Base-by-base conservation (phyloP, 2,329 filamentous ascomycete species). In the Sclerotinia borealis region DNA sequence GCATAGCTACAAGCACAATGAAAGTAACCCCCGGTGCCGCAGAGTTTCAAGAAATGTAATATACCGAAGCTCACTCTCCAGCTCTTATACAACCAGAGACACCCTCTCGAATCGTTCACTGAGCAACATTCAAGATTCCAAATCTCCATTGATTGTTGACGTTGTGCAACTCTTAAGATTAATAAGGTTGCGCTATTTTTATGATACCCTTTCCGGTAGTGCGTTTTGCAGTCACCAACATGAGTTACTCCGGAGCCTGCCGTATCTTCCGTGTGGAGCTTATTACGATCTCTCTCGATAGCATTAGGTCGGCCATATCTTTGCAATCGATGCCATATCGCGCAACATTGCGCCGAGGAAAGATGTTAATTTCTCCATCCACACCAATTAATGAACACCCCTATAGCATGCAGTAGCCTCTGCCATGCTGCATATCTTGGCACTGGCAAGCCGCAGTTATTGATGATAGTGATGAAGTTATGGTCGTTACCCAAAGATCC, bases 381-480 rank as follows among this genome's bases (percentile, higher is more conserved):
- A 56, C 27, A n/a, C 27, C 25, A 31, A 27, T 4, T 55, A 4
- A 11, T 17, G 13, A 55, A 43, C 8, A 22, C 3, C 11, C 27
- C 7, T n/a, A n/a, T 13, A n/a, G 1, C 19, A 55, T 43, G 9
- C 22, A 43, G 15, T 22, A 10, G 15, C 25, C 25, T n/a, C 25
- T 51, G 15, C 34, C n/a, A 13, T 51, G 29, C 6, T 22, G 52
- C 27, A 39, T 31, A 22, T 41, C 37, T 43, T 36, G 19, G 49
- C 29, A 51, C 29, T 19, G 11, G 11, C 31, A n/a, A 13, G n/a
- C n/a, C 19, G 22, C 48, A n/a, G n/a, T n/a, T n/a, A n/a, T n/a
- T n/a, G n/a, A n/a, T n/a, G n/a, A n/a, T n/a, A 34, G 19, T n/a
- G 49, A 51, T 51, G 49, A 51, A 51, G 49, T 51, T 29, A 51